Evolutionary conservation across 2,329 filamentous ascomycete genomes (phyloP), one percentile per base, ranked within the genome.

Genomic region (Dothiorella sarmentorum): DNA sequence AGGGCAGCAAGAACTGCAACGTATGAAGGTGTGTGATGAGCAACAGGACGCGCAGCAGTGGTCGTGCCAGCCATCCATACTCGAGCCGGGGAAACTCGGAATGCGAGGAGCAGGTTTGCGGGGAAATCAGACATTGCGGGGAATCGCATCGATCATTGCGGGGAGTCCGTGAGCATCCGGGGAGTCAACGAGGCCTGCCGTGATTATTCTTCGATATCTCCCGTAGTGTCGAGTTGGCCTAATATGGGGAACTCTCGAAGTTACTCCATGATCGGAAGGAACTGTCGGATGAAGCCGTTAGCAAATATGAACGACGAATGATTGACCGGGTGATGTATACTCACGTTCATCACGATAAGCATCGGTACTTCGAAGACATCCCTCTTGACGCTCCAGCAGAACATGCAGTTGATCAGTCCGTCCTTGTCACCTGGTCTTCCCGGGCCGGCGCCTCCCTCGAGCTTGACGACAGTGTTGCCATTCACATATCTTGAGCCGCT

Each of bases 311-410:
- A 27, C 49, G 29, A 29, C n/a, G 22, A 9, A 38, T 18, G 33
- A 20, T 13, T 22, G 31, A 38, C 18, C 7, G 15, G n/a, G 31
- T 7, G 17, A 24, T 7, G 5, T 52, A 18, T 38, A 87, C 92
- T 87, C 74, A 97, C 94, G 78, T 97, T 97, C 80, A 97, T 93
- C 69, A 97, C 90, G 73, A 97, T 95, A 77, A 97, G 81, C 91
- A 97, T 96, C 20, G 94, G 94, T 74, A 97, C 96, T 76, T 97
- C 93, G 77, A 97, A 97, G 38, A 94, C 90, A 73, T 99, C 94
- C 63, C 93, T 83, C 77, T 96, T 96, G 62, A 97, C 92, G 63
- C 90, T 93, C 92, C 93, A 97, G 77, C 90, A 96, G 76, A 95
- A 96, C 67, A 89, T 91, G 77, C 92, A 97, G 71, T 96, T 90